Evolutionary conservation across 75 land plant species (phyloP).

Genomic region (Selaginella tamariscina): DNA sequence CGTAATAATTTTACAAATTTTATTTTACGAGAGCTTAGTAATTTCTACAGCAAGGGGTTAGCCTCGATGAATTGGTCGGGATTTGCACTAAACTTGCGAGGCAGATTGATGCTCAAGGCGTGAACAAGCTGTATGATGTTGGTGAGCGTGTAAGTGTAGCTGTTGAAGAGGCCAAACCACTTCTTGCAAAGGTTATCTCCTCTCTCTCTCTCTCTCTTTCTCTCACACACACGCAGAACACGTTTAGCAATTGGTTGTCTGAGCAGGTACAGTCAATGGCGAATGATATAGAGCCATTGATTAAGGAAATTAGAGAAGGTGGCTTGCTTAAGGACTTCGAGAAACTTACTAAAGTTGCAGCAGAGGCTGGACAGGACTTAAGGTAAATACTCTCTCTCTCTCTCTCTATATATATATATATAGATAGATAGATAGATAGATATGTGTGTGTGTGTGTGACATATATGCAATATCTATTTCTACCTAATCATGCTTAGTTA

Average conservation of each 20-base stretch:
- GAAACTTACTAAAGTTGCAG: constrained; percentile 3
- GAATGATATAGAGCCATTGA: background rate
- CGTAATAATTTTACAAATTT: too few relatives aligned
- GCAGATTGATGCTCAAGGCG: background rate
- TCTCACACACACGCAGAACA: too few relatives aligned
- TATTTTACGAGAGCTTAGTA: too few relatives aligned
- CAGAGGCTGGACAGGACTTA: background rate
- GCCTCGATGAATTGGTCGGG: background rate
- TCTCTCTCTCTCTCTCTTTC: background rate
- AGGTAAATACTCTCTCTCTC: background rate
- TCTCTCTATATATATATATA: too few relatives aligned
- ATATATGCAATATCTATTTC: too few relatives aligned
- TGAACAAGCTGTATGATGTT: background rate
- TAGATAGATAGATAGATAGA: too few relatives aligned
- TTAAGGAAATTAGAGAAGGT: constrained; percentile 9
- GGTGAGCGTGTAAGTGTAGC: background rate
- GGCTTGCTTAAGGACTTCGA: background rate
- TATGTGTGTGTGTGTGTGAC: background rate
- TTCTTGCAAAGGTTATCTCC: background rate
- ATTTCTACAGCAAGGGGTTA: background rate
- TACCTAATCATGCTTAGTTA: background rate
- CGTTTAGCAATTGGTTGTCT: background rate
- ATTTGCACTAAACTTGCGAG: background rate
- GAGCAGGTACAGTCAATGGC: background rate
- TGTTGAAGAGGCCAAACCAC: background rate